phyloP scores from a whole-genome alignment of 1,139 yeast species.

The Schizosaccharomyces versatilis region DNA sequence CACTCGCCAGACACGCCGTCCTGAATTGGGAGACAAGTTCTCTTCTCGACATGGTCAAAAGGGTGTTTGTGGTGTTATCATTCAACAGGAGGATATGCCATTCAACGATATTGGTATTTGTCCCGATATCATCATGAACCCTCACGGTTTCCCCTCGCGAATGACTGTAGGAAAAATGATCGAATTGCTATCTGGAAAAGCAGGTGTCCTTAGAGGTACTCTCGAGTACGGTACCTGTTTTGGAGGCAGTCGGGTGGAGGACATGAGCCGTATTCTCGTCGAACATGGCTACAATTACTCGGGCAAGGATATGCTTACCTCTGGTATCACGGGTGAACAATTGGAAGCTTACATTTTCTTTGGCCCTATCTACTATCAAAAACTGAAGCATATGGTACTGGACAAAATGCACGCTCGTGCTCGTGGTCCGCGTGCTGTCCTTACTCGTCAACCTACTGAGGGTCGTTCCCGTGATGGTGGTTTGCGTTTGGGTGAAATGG shows the following conservation, averaged over 20 bases:
- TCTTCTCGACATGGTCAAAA: constrained; percentile 95
- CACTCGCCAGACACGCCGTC: constrained; percentile 86
- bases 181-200: constrained; percentile 87
- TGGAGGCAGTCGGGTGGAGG: constrained; percentile 87
- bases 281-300: constrained; percentile 84
- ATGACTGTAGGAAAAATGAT: constrained; percentile 99
- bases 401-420: constrained; percentile 99
- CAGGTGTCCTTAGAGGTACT: constrained; percentile 82
- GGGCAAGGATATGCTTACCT: constrained; percentile 91
- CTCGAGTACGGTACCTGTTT: constrained; percentile 94
- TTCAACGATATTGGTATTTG: constrained; percentile 72
- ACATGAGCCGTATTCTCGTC: constrained; percentile 80
- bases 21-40: constrained; percentile 92
- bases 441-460: constrained; percentile 96
- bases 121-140: constrained; percentile 95
- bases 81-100: constrained; percentile 89
- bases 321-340: constrained; percentile 97
- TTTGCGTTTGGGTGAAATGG: constrained; percentile 96
- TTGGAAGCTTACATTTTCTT: constrained; percentile 92
- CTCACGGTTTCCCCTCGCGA: constrained; percentile 98
- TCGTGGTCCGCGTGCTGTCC: constrained; percentile 93
- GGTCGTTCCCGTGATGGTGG: constrained; percentile 99
- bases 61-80: constrained; percentile 96
- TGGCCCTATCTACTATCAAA: constrained; percentile 95
- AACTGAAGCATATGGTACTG: constrained; percentile 93